Evolutionary conservation across 306 rosid genomes (phyloP).

Genomic region (Prosopis cineraria): DNA sequence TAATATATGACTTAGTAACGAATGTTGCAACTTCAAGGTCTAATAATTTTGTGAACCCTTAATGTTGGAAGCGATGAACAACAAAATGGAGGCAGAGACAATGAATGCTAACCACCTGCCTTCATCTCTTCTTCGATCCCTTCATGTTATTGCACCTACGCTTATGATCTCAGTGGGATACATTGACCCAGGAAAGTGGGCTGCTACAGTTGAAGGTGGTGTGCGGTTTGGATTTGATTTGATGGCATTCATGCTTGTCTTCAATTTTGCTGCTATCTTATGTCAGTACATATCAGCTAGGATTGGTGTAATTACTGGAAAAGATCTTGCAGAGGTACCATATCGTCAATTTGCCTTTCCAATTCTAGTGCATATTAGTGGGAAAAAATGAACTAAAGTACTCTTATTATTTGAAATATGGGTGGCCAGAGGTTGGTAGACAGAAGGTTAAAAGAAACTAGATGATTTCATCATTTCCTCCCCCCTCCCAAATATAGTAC

Average conservation of each 20-base stretch:
- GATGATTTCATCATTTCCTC: neutral
- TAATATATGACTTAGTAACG: conserved; percentile 26
- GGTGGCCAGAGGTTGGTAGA: neutral
- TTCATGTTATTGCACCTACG: conserved; percentile 65
- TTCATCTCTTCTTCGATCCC: conserved; percentile 46
- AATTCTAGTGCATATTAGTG: conserved; percentile 16
- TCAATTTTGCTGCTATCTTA: conserved; percentile 84
- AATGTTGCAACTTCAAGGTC: conserved; percentile 42
- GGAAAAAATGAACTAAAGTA: neutral
- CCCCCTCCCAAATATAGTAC: too few relatives aligned
- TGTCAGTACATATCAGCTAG: conserved; percentile 87
- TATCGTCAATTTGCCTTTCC: conserved; percentile 24
- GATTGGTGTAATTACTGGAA: conserved; percentile 74
- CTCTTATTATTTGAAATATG: neutral
- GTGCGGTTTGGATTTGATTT: conserved; percentile 82
- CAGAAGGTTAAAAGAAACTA: neutral
- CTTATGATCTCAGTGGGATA: conserved; percentile 84
- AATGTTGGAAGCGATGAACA: conserved; percentile 33
- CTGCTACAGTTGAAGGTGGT: conserved; percentile 83
- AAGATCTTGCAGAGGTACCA: conserved; percentile 88
- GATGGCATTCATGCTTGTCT: conserved; percentile 62
- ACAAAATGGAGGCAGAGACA: conserved; percentile 56
- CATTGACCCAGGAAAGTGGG: conserved; percentile 99
- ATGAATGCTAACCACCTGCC: conserved; percentile 38
- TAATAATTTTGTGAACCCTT: conserved; percentile 32